phyloP scores from a whole-genome alignment of 208 protist species.

The Crithidia expoeki region DNA sequence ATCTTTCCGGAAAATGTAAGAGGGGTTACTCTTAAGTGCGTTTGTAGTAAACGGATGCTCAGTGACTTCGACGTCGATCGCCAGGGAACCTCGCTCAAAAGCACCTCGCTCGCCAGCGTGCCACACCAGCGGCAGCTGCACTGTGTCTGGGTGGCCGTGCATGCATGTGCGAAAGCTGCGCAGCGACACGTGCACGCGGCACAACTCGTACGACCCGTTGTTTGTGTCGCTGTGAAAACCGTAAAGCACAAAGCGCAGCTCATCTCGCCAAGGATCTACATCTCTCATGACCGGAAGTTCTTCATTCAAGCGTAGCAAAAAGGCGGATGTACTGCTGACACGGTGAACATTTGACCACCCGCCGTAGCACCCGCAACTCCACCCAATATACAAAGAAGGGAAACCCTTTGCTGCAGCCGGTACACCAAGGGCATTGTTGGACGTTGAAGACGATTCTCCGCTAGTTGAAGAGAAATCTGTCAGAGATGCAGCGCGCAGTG shows the following conservation, averaged over 20 bases:
- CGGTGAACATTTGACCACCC: neutral
- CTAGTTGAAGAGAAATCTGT: neutral
- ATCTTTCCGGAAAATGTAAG: neutral
- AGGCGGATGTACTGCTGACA: neutral
- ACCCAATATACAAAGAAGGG: neutral
- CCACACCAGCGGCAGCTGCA: conserved; percentile 23
- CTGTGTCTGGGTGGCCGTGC: neutral
- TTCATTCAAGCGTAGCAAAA: neutral
- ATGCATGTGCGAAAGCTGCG: conserved; percentile 10
- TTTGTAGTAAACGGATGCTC: neutral
- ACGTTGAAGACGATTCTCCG: too few species aligned
- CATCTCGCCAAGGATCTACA: conserved; percentile 3
- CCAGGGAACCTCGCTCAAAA: conserved; percentile 5
- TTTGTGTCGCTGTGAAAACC: neutral
- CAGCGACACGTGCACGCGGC: conserved; percentile 38
- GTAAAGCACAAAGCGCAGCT: conserved; percentile 17
- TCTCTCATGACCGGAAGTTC: neutral
- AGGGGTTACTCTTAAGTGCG: neutral
- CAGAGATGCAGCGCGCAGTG: neutral
- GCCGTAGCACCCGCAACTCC: conserved; percentile 17
- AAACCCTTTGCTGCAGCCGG: neutral
- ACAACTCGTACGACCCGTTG: conserved; percentile 18
- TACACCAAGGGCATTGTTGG: too few species aligned
- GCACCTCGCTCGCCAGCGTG: conserved; percentile 15
- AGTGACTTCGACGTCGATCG: neutral